phyloP scores from a whole-genome alignment of 1,284 basidiomycete genomes.

The Pseudozyma tsukubaensis region DNA sequence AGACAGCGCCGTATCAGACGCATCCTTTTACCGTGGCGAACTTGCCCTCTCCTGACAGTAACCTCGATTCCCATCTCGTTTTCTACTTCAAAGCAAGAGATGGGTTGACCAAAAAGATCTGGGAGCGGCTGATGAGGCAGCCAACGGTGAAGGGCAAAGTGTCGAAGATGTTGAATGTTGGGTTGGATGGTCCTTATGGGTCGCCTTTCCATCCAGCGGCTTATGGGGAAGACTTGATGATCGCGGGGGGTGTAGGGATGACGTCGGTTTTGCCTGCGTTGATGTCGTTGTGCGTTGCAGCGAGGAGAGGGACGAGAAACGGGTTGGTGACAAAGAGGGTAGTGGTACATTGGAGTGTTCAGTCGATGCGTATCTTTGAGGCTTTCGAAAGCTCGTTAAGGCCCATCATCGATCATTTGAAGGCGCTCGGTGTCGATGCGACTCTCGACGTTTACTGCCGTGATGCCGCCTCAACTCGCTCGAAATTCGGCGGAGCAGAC shows the following conservation, averaged over 20 bases:
- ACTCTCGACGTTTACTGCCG: conserved; percentile 35
- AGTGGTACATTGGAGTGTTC: conserved; percentile 32
- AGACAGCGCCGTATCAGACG: conserved; percentile 33
- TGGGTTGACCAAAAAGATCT: conserved; percentile 43
- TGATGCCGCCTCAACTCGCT: not conserved
- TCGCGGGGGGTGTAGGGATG: conserved; percentile 56
- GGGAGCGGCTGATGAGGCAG: conserved; percentile 11
- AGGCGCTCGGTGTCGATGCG: conserved; percentile 19
- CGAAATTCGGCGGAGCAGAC: no score
- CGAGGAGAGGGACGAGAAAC: conserved; percentile 6
- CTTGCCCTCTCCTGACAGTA: conserved; percentile 34
- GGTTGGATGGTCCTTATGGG: conserved; percentile 60
- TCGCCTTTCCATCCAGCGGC: conserved; percentile 24
- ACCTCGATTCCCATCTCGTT: conserved; percentile 34
- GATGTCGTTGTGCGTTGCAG: conserved; percentile 33
- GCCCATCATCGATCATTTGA: conserved; percentile 28
- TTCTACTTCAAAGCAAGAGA: conserved; percentile 49
- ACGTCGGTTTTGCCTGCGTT: conserved; percentile 43
- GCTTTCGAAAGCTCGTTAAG: conserved; percentile 22
- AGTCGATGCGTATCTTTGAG: conserved; percentile 12
- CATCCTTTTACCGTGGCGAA: conserved; percentile 64
- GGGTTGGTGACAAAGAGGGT: conserved; percentile 14
- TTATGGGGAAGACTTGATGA: conserved; percentile 40
- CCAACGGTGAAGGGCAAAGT: conserved; percentile 23
- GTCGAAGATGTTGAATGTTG: conserved; percentile 12